Base-by-base conservation (phyloP, 345 rosid species). In the Geranium rotundifolium region DNA sequence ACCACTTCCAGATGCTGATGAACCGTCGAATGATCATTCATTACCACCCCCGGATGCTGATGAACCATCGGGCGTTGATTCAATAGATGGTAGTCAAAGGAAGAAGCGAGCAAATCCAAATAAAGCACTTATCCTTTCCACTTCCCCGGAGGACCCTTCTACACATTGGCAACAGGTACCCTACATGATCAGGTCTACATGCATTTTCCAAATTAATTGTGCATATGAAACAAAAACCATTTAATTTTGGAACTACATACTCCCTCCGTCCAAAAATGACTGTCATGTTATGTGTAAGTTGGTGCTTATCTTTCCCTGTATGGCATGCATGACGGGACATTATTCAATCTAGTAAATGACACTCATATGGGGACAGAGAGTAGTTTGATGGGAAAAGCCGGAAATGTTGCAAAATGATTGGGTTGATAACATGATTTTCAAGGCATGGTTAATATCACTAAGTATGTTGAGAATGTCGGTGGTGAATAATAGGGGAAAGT, bases 131-230 rank as follows among this genome's bases (percentile, higher is more conserved):
- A 82, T 82, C 63, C 79, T 93, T 60, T 93, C 99, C 57, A 90
- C 99, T 54, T 83, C 97, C 56, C 99, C 97, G 0, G 99, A 90
- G 82, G 87, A 89, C 57, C 86, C 90, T 52, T 92, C 95, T 62
- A 92, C 95, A 52, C 98, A 92, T 73, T 92, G 97, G 98, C 88
- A 92, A 74, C 98, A 92, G 90, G 99, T 90, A 82, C 16, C 41
- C 3, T 63, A 19, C 17, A 17, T 3, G 4, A 6, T 5, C 12
- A 1, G 12, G 46, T 46, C 52, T 46, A 46, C 52, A 12, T 46
- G 52, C 6, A 46, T 14, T 9, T 46, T 46, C 52, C 52, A 9
- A 10, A 46, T 46, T 46, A 46, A 9, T 46, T 46, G 52, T 46
- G 52, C 52, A 46, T 46, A 46, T 2, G 52, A 46, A 46, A 46